Base-by-base conservation (phyloP, 2,329 filamentous ascomycete genomes). In the Pezicula radicicola region DNA sequence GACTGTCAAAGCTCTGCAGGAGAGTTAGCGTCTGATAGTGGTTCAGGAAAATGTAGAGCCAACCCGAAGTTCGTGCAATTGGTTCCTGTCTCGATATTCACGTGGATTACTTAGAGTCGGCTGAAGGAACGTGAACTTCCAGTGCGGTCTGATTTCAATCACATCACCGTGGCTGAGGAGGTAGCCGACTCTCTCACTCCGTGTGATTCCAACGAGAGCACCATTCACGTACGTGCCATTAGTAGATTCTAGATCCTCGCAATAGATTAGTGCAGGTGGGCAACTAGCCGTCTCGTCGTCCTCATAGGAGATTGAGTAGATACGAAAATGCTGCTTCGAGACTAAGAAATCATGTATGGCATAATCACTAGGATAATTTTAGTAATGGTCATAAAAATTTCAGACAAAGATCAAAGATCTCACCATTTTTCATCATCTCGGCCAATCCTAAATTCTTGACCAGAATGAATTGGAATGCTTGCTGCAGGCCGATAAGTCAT, bases 211-310 rank as follows among this genome's bases (percentile, higher is more conserved):
- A 49, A 81, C 73, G 15, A 72, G 65, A 1, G 61, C 46, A 1
- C 65, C 70, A 51, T 83, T 80, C 36, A 84, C 73, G 48, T 70
- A 76, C 0, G 80, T 83, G 2, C 80, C 80, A 49, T 77, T 78
- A 15, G 67, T 68, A 4, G 80, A 83, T 48, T 75, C 74, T 21
- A 76, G 73, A 57, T 84, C 81, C 13, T 80, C 75, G 27, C 81
- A 78, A 55, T 81, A 84, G 39, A 83, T 64, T 49, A 80, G 65
- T 4, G 70, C 68, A 13, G 60, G 62, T 9, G 25, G 19, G 4
- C 19, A 10, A 8, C 18, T 48, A 28, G 30, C 27, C 5, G 51
- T 27, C n/a, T 58, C 44, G 18, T 63, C 59, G 16, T 67, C 61
- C 19, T 81, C 78, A 54, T 81, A 80, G 9, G 75, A 62, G 39